These are phyloP conservation scores for Raphanus raphanistrum DNA, from an alignment of 345 rosid genomes.

Conservation along the genomic window DNA sequence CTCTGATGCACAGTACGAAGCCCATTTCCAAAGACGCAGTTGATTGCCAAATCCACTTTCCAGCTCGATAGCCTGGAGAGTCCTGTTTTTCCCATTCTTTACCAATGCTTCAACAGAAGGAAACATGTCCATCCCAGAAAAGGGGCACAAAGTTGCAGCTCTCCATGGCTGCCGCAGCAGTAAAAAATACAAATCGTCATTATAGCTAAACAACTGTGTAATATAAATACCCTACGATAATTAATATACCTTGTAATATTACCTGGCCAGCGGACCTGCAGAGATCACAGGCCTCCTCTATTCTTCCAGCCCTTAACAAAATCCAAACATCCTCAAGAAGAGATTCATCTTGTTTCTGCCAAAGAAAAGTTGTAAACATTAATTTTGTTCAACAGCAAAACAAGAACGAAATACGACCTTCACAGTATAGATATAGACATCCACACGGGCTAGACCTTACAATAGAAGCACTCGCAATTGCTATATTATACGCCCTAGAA, in stretches of 20 bases:
- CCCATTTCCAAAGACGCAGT: constrained; percentile 95
- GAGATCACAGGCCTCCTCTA: constrained; percentile 86
- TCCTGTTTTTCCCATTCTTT: constrained; percentile 79
- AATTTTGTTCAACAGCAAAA: neutral
- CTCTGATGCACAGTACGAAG: constrained; percentile 91
- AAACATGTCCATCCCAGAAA: constrained; percentile 79
- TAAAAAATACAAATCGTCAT: neutral
- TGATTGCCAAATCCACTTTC: constrained; percentile 93
- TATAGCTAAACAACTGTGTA: constrained; percentile 9
- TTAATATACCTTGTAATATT: constrained; percentile 13
- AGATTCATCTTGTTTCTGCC: constrained; percentile 93
- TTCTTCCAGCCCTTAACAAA: constrained; percentile 90
- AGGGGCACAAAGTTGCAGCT: constrained; percentile 86
- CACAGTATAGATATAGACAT: constrained; percentile 6
- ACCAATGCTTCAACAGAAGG: constrained; percentile 79
- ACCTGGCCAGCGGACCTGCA: constrained; percentile 99
- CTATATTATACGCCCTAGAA: constrained; percentile 6
- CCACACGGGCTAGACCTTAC: constrained; percentile 6
- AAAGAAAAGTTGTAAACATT: constrained; percentile 15
- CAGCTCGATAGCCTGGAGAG: constrained; percentile 85
- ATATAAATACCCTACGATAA: neutral
- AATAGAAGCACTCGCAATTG: constrained; percentile 2
- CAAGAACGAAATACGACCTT: neutral
- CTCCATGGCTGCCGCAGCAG: constrained; percentile 77
- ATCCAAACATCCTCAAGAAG: constrained; percentile 96